Base-by-base conservation (phyloP, 305 asterid species). In the Caryopteris hybrid region DNA sequence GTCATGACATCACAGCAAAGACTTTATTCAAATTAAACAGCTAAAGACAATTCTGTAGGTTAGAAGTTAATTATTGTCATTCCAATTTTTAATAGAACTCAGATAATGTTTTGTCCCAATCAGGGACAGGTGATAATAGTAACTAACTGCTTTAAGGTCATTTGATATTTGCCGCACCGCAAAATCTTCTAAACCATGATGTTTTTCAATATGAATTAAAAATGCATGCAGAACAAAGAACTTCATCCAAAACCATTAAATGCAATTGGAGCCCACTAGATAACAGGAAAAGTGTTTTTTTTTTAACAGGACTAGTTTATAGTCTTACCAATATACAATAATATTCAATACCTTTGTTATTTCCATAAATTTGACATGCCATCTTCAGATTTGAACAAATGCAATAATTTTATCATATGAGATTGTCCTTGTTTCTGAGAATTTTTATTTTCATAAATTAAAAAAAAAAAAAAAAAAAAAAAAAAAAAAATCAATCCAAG, bases 401-500 rank as follows among this genome's bases (percentile, higher is more conserved):
- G 48, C 36, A 33, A 38, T 29, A 29, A 43, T 53, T 51, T n/a
- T n/a, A n/a, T n/a, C n/a, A n/a, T 11, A 46, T 36, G 34, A 6
- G 23, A 47, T 14, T 13, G 18, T 69, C 42, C 23, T 21, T 55
- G 51, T 36, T 51, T 66, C 38, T 2, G 55, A 34, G n/a, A n/a
- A n/a, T n/a, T n/a, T n/a, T n/a, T n/a, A n/a, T n/a, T n/a, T n/a
- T n/a, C n/a, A n/a, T n/a, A n/a, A n/a, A n/a, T n/a, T n/a, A n/a
- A n/a, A n/a, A n/a, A n/a, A n/a, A n/a, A n/a, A n/a, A 27, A 48
- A 51, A 38, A 43, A 21, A 34, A 17, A 50, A 13, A 8, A 50
- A 65, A 66, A 71, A 55, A 29, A 14, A 61, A 57, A n/a, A 60
- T 58, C 41, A 58, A 67, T 41, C 16, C 20, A 8, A 67, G 66